Evolutionary conservation across 2,329 filamentous ascomycete genomes (phyloP).

Genomic region (Furcasterigmium furcatum): DNA sequence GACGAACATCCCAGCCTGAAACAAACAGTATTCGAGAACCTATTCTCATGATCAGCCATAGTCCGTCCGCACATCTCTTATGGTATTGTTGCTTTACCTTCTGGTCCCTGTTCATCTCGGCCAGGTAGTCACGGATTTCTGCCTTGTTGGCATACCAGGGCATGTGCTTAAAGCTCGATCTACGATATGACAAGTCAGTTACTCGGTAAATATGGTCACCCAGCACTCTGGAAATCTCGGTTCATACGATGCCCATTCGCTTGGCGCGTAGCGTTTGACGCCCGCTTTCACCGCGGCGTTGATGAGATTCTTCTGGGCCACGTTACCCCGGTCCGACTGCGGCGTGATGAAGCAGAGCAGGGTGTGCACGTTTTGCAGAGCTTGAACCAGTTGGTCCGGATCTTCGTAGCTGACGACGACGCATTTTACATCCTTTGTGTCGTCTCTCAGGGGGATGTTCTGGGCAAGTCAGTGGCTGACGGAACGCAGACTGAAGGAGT

Average conservation of each 20-base stretch:
- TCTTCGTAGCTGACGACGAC: slow-evolving; percentile 40
- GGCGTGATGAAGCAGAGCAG: slow-evolving; percentile 48
- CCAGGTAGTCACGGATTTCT: slow-evolving; percentile 45
- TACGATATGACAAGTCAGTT: neutral
- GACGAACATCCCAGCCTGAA: slow-evolving; percentile 51
- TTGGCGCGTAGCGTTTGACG: slow-evolving; percentile 59
- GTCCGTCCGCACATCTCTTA: no score
- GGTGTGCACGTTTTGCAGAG: slow-evolving; percentile 44
- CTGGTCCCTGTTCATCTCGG: slow-evolving; percentile 43
- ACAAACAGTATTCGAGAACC: slow-evolving; percentile 54
- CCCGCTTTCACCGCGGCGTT: slow-evolving; percentile 57
- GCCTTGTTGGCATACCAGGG: slow-evolving; percentile 49
- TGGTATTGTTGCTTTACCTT: slow-evolving; percentile 23
- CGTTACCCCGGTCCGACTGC: slow-evolving; percentile 23
- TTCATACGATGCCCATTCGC: slow-evolving; percentile 51
- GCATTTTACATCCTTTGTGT: slow-evolving; percentile 29
- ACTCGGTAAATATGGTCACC: neutral
- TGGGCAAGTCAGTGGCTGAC: slow-evolving; percentile 2
- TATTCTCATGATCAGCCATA: slow-evolving; percentile 15
- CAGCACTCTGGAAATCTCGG: no score
- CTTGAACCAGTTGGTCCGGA: slow-evolving; percentile 26
- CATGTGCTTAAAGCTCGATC: slow-evolving; percentile 26
- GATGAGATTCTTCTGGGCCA: slow-evolving; percentile 52
- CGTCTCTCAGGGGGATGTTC: slow-evolving; percentile 13
- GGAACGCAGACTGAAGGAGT: no score